phyloP scores from a whole-genome alignment of 139 green algal genomes.

The Haematococcus lacustris region DNA sequence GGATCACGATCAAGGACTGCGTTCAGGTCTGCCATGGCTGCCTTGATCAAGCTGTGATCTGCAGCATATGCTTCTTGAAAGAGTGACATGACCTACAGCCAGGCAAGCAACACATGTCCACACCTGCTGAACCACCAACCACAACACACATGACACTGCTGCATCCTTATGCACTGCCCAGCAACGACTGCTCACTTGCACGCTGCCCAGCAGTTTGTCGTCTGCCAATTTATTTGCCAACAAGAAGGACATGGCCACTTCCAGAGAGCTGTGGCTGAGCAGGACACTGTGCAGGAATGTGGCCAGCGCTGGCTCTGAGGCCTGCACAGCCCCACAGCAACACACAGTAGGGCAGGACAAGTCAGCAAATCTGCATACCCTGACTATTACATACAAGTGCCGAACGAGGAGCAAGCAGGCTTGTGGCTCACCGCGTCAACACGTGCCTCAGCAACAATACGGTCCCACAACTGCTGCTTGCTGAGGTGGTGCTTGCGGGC shows the following conservation, averaged over 20 bases:
- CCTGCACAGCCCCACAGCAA: too few relatives aligned
- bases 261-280: slow-evolving; percentile 74
- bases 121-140: background rate
- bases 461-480: slow-evolving; percentile 54
- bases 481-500: slow-evolving; percentile 36
- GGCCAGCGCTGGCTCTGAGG: slow-evolving; percentile 76
- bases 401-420: too few relatives aligned
- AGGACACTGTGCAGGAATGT: slow-evolving; percentile 83
- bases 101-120: background rate
- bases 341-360: too few relatives aligned
- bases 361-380: too few relatives aligned
- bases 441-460: slow-evolving; percentile 45
- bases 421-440: slow-evolving; percentile 29
- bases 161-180: too few relatives aligned
- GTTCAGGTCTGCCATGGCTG: slow-evolving; percentile 69
- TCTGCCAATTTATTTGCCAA: slow-evolving; percentile 91
- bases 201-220: slow-evolving; percentile 72
- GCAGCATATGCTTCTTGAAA: slow-evolving; percentile 33
- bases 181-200: too few relatives aligned
- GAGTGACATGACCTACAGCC: slow-evolving; percentile 11
- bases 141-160: background rate
- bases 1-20: slow-evolving; percentile 47
- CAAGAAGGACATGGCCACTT: slow-evolving; percentile 78
- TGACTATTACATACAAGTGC: too few relatives aligned
- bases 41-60: slow-evolving; percentile 50